These are phyloP conservation scores for Eucalyptus erythrocorys DNA, from an alignment of 345 rosid species.

Conservation along the genomic window DNA sequence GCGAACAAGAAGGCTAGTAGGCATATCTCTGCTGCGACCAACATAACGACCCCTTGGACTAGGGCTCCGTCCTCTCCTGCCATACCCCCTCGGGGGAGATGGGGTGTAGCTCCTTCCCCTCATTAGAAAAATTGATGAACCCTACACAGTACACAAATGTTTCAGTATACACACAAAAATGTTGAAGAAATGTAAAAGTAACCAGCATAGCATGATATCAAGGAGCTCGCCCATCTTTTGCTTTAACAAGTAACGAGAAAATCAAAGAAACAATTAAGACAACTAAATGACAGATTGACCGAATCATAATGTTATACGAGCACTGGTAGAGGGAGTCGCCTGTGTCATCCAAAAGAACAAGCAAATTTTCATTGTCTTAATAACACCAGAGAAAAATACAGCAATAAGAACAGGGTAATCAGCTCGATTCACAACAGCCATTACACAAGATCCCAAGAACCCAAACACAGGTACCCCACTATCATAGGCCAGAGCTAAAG, in stretches of 20 bases:
- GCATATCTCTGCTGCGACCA: constrained; percentile 74
- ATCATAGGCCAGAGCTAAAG: not conserved
- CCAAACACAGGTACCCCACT: not conserved
- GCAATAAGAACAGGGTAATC: not conserved
- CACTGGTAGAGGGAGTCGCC: not conserved
- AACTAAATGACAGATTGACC: not conserved
- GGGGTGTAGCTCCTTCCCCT: constrained; percentile 85
- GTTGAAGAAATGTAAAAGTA: not conserved
- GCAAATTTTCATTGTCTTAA: not conserved
- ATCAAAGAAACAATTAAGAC: not conserved
- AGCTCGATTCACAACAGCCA: not conserved
- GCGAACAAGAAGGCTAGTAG: constrained; percentile 93
- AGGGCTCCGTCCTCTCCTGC: constrained; percentile 74
- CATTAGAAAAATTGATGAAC: constrained; percentile 20
- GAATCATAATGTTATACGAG: not conserved
- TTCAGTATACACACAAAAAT: not conserved
- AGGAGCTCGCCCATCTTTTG: not conserved
- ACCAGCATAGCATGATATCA: not conserved
- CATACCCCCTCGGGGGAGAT: constrained; percentile 60
- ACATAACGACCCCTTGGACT: constrained; percentile 75
- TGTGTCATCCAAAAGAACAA: not conserved
- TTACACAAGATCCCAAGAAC: not conserved
- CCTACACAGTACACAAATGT: not conserved
- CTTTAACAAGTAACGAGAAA: not conserved
- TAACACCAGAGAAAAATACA: not conserved